These are phyloP conservation scores for Lasiodiplodia citricola DNA, from an alignment of 2,329 filamentous ascomycete genomes.

Conservation along the genomic window DNA sequence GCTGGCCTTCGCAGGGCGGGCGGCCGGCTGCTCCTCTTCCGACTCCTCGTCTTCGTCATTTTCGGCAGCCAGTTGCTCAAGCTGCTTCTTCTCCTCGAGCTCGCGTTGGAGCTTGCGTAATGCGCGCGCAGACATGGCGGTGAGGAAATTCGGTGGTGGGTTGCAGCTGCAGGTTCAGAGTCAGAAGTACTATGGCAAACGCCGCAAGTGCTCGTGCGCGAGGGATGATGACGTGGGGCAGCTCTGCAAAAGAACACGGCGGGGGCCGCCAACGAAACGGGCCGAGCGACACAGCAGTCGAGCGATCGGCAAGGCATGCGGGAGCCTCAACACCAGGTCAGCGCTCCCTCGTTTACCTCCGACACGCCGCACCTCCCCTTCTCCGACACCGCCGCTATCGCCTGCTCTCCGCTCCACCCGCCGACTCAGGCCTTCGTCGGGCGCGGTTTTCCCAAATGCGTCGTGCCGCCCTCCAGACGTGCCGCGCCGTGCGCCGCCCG, in stretches of 20 bases:
- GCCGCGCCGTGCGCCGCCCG: slow-evolving; percentile 71
- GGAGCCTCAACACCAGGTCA: slow-evolving; percentile 24
- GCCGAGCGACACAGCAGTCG: slow-evolving; percentile 10
- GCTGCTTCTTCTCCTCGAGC: slow-evolving; percentile 61
- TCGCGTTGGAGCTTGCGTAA: slow-evolving; percentile 68
- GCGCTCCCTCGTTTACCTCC: slow-evolving; percentile 18
- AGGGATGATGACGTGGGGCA: slow-evolving; percentile 25
- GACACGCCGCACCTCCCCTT: not conserved
- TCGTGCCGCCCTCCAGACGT: slow-evolving; percentile 70
- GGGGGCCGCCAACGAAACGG: not conserved
- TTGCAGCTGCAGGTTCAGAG: not conserved
- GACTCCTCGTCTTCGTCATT: slow-evolving; percentile 45
- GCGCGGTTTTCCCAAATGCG: slow-evolving; percentile 62
- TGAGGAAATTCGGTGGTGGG: not conserved
- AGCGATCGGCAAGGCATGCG: slow-evolving; percentile 16
- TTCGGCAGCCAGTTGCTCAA: slow-evolving; percentile 45
- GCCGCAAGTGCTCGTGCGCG: slow-evolving; percentile 3
- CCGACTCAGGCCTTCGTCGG: slow-evolving; percentile 17
- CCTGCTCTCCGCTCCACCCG: slow-evolving; percentile 3
- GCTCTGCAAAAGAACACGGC: not conserved
- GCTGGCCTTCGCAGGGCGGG: slow-evolving; percentile 45
- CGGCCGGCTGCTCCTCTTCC: slow-evolving; percentile 42
- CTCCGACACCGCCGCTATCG: slow-evolving; percentile 6
- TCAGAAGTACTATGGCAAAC: slow-evolving; percentile 1
- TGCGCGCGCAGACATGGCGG: slow-evolving; percentile 68